Base-by-base conservation (phyloP, 2,329 filamentous ascomycete genomes). In the Aspergillus eucalypticola region DNA sequence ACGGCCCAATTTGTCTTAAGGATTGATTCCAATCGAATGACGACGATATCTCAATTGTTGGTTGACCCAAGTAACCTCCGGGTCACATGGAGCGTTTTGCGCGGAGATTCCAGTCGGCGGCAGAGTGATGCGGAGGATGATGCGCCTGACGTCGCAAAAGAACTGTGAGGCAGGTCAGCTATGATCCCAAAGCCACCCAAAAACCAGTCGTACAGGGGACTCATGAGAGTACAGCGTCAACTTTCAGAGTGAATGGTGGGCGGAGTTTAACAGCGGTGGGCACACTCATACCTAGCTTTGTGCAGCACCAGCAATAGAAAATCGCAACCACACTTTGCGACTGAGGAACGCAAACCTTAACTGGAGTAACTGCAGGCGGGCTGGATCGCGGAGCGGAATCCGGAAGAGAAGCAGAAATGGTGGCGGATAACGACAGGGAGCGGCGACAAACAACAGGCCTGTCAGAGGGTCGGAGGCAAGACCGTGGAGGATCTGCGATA, bases 401-500 rank as follows among this genome's bases (percentile, higher is more conserved):
- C 25, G 23, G 23, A 29, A 21, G 17, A 41, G 44, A 23, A 8
- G 21, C 44, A 49, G 15, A 23, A 49, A 17, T 29, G 8, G 25
- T 39, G 51, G 51, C 51, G 51, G 51, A 53, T n/a, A 27, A 10
- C 29, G 38, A 38, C 17, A 27, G 32, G 50, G 50, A 52, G 29
- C 21, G 32, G 35, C 51, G 19, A 54, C 29, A 25, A 35, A 29
- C 38, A 59, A 59, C 53, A 55, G 42, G 60, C 64, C 64, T 64
- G 62, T 67, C 57, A 67, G 52, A 63, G 48, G 21, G 23, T 56
- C 42, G 38, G 58, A 55, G 55, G 42, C 52, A 61, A 60, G 56
- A 64, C 59, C 62, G 65, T 67, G 65, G 64, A 61, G 56, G 59
- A 61, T 57, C 56, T 39, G 55, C 42, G 60, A 25, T 41, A 19